Percentiles rank a stretch among this genome's conserved stretches.
Conservation (phyloP, 805 yeast genomes). For the Wickerhamia fluorescens region DNA sequence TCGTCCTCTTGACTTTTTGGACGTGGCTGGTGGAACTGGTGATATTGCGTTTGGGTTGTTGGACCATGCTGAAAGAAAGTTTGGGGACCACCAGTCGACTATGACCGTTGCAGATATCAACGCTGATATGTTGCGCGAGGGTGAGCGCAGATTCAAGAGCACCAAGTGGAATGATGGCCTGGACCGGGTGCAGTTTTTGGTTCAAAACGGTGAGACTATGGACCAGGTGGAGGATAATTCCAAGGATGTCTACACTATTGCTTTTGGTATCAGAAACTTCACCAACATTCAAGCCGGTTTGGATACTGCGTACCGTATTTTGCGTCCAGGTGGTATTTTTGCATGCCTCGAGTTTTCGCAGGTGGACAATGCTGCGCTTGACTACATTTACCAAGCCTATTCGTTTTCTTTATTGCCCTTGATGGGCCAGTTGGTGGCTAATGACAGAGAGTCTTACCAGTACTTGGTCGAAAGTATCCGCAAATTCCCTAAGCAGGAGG, state of each 20-base stretch:
- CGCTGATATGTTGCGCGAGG: conserved; percentile 92
- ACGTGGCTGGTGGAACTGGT: conserved; percentile 99
- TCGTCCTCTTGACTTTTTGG: conserved; percentile 78
- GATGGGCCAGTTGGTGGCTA: conserved; percentile 93
- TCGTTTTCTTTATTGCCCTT: conserved; percentile 83
- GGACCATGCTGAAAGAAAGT: conserved; percentile 79
- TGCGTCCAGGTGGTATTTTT: conserved; percentile 96
- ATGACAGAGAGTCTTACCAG: conserved; percentile 94
- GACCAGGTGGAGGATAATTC: conserved; percentile 80
- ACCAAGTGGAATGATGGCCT: conserved; percentile 52
- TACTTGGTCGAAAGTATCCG: conserved; percentile 92
- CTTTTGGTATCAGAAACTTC: conserved; percentile 96
- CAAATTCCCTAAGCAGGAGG: conserved; percentile 87
- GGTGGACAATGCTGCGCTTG: conserved; percentile 73
- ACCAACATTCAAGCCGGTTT: conserved; percentile 92
- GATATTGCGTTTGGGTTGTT: conserved; percentile 94
- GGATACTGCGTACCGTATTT: conserved; percentile 89
- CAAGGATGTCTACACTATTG: conserved; percentile 92
- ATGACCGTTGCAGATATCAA: conserved; percentile 95
- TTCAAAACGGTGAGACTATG: conserved; percentile 88
- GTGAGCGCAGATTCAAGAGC: conserved; percentile 63
- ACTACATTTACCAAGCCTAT: conserved; percentile 77
- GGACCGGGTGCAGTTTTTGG: conserved; percentile 70
- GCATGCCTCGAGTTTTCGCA: conserved; percentile 94
- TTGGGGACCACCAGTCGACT: conserved; percentile 64